phyloP scores from a whole-genome alignment of 192 early-diverging fungal species.

The Pilaira anomala region DNA sequence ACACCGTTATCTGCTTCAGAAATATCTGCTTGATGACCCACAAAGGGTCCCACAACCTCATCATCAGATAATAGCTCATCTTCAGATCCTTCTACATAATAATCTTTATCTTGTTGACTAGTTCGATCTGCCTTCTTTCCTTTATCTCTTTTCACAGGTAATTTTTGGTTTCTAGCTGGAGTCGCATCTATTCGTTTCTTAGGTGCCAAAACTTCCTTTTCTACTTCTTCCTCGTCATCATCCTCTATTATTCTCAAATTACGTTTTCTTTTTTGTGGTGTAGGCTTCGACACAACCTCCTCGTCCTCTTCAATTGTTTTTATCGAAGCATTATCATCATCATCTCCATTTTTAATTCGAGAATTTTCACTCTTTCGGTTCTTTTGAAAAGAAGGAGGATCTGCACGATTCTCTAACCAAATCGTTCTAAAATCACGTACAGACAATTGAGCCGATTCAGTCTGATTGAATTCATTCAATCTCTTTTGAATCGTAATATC shows the following conservation, averaged over 20 bases:
- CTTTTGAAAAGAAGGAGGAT: slow-evolving; percentile 81
- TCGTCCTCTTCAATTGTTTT: no score
- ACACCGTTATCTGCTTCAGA: no score
- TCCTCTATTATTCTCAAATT: no score
- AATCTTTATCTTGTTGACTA: neutral
- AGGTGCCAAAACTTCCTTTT: no score
- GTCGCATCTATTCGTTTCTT: neutral
- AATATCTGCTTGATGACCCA: no score
- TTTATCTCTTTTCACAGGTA: slow-evolving; percentile 34
- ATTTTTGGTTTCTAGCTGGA: neutral
- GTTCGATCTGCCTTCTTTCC: neutral
- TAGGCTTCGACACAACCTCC: no score
- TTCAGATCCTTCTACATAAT: neutral
- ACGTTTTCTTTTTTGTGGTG: no score
- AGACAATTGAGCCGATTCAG: slow-evolving; percentile 71
- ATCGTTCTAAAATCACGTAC: slow-evolving; percentile 78
- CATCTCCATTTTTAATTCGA: slow-evolving; percentile 25
- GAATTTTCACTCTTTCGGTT: slow-evolving; percentile 12
- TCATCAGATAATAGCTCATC: neutral
- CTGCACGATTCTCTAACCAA: slow-evolving; percentile 77
- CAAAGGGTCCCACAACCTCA: no score
- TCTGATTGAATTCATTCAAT: slow-evolving; percentile 77
- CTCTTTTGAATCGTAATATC: slow-evolving; percentile 78
- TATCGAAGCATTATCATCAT: no score
- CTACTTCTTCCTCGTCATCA: no score